These are phyloP conservation scores for Podaxis carcinomalis DNA, from an alignment of 768 basidiomycete species.

Conservation along the genomic window DNA sequence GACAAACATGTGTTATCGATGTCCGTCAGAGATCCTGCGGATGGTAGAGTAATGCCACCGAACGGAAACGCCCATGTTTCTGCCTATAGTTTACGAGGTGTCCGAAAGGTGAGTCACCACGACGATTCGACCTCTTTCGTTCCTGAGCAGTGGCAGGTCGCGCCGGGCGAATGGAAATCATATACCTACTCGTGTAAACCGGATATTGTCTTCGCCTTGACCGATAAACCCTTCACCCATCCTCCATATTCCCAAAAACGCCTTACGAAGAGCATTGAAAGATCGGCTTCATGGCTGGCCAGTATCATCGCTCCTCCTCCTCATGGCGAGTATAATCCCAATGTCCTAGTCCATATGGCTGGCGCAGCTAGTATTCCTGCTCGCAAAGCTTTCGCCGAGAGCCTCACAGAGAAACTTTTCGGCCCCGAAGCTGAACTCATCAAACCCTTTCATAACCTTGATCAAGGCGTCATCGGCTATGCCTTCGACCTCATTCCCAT, in stretches of 20 bases:
- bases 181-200: constrained; percentile 54
- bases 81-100: constrained; percentile 60
- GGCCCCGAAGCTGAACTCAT: constrained; percentile 51
- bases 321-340: background rate
- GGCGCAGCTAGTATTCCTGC: constrained; percentile 56
- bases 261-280: constrained; percentile 68
- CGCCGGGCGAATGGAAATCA: constrained; percentile 48
- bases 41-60: constrained; percentile 65
- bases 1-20: constrained; percentile 51
- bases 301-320: constrained; percentile 36
- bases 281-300: constrained; percentile 61
- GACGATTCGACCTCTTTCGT: background rate
- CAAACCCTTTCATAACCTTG: constrained; percentile 49
- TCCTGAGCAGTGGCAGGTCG: constrained; percentile 35
- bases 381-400: constrained; percentile 57
- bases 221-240: constrained; percentile 63
- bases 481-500: constrained; percentile 61
- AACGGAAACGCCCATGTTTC: constrained; percentile 59
- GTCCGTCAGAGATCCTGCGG: constrained; percentile 61
- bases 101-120: constrained; percentile 53
- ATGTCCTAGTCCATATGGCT: constrained; percentile 63
- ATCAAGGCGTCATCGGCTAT: constrained; percentile 71
- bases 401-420: constrained; percentile 51
- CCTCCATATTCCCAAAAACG: constrained; percentile 77
- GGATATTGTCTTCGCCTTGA: constrained; percentile 67